Evolutionary conservation across 2,329 filamentous ascomycete genomes (phyloP).

Genomic region (Fusarium veterinarium): DNA sequence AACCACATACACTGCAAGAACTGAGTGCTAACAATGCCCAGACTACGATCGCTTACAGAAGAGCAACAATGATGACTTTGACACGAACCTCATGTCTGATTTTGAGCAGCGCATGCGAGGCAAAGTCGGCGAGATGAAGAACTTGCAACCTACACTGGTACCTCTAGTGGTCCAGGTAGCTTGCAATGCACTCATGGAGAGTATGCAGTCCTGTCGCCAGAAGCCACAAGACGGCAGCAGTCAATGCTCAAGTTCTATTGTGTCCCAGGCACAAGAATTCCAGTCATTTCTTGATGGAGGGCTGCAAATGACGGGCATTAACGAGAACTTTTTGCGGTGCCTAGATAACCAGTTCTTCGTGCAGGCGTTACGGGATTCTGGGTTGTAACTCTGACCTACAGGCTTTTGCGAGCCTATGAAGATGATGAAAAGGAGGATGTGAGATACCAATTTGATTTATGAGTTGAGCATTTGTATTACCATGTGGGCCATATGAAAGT

Average conservation of each 20-base stretch:
- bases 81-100: background rate
- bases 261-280: background rate
- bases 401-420: background rate
- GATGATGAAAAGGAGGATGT: background rate
- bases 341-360: background rate
- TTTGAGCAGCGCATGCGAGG: slow-evolving; percentile 1
- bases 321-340: background rate
- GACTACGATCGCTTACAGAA: slow-evolving; percentile 14
- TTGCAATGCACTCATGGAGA: slow-evolving; percentile 1
- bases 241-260: background rate
- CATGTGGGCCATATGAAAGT: background rate
- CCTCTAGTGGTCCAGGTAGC: background rate
- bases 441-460: slow-evolving; percentile 25
- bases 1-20: background rate
- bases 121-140: background rate
- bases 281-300: background rate
- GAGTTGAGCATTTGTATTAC: background rate
- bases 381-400: background rate
- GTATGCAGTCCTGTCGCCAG: background rate
- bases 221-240: background rate
- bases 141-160: background rate
- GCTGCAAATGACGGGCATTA: background rate
- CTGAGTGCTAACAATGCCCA: slow-evolving; percentile 6
- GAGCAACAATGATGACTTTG: background rate
- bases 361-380: background rate